Evolutionary conservation across 768 basidiomycete genomes (phyloP), one percentile per base, ranked within the genome.

Genomic region (Pleurotus tuoliensis): DNA sequence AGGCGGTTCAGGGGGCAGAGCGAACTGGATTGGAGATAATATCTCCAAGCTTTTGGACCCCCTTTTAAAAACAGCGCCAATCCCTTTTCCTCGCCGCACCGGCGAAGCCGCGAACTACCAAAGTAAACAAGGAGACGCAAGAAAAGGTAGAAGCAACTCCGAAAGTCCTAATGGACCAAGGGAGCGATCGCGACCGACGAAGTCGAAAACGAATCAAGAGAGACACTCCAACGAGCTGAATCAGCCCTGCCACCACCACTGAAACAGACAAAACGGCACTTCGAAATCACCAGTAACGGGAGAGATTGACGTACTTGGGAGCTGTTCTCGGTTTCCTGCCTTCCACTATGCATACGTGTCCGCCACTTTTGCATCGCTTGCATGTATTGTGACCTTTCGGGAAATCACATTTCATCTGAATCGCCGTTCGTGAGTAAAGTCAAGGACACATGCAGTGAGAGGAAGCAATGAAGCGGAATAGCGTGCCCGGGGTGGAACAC

Each of bases 361-460:
- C 85, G 50, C 84, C 82, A 24, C 78, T 63, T 62, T 82, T 86
- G 70, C 91, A 93, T 47, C 91, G 82, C 65, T 80, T 85, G 72
- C 91, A 93, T n/a, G 87, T 84, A 64, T 82, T 84, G 54, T 87
- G 83, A 58, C 82, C 76, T 61, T 75, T 76, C 39, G 86, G 86
- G 66, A 92, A 92, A 62, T 86, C 86, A 71, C 91, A 93, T 77
- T 87, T 92, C 91, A 93, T 93, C 88, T 92, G 39, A 9, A 24
- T 27, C 37, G 34, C 43, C 40, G 45, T 45, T 18, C 43, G 30
- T 55, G 54, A 45, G 43, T 67, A 63, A 57, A 50, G 49, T 54
- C 40, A 55, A 48, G 27, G 27, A 27, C 47, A 41, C 16, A 53
- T 40, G 20, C 30, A 57, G 41, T 55, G 44, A n/a, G 54, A 40